Conservation (phyloP, 2,329 filamentous ascomycete species). For the Phialophora expanda region DNA sequence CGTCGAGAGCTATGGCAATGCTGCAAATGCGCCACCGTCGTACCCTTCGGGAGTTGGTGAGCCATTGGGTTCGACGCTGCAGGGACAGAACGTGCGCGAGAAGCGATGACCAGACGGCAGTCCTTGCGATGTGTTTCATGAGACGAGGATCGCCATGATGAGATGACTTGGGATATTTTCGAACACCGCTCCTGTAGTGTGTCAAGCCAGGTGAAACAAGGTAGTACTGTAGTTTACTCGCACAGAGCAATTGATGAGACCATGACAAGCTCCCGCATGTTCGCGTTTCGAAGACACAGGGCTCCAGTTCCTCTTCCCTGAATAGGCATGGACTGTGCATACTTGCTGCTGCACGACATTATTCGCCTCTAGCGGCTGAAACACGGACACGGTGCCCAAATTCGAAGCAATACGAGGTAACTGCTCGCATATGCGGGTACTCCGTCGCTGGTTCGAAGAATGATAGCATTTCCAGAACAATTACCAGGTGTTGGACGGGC, state of each 20-base stretch:
- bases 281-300: not conserved
- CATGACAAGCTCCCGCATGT: constrained; percentile 7
- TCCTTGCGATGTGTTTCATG: constrained; percentile 12
- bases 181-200: constrained; percentile 4
- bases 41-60: constrained; percentile 40
- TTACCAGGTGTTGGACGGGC: not conserved
- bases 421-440: not conserved
- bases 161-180: not conserved
- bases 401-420: not conserved
- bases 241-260: not conserved
- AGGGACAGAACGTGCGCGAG: constrained; percentile 38
- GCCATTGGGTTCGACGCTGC: constrained; percentile 39
- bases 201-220: constrained; percentile 16
- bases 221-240: not conserved
- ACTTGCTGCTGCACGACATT: constrained; percentile 24
- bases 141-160: not conserved
- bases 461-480: not conserved
- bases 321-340: constrained; percentile 11
- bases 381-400: constrained; percentile 7
- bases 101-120: constrained; percentile 30
- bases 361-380: constrained; percentile 13
- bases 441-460: not conserved
- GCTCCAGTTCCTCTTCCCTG: constrained; percentile 1
- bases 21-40: constrained; percentile 33
- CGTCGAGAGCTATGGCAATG: constrained; percentile 36